phyloP scores from a whole-genome alignment of 1,139 yeast species.

The Scheffersomyces illinoinensis region DNA sequence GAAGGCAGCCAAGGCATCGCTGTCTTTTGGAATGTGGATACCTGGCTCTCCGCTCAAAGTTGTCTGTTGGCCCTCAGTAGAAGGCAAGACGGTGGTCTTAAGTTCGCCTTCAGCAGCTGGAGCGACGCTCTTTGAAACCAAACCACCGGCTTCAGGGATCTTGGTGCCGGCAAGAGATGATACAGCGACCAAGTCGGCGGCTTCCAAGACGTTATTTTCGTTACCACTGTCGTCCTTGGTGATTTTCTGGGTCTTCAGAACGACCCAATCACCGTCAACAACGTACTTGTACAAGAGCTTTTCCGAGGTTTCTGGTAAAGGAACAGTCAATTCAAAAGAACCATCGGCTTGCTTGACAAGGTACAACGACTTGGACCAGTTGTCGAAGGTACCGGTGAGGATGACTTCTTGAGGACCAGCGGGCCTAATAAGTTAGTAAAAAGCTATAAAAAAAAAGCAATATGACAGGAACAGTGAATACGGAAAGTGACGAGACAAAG shows the following conservation, averaged over 20 bases:
- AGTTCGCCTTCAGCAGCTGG: conserved; percentile 45
- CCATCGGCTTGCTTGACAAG: conserved; percentile 63
- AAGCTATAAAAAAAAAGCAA: background rate
- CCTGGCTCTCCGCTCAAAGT: conserved; percentile 63
- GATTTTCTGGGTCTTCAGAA: conserved; percentile 45
- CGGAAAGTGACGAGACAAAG: background rate
- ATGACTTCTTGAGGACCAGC: conserved; percentile 70
- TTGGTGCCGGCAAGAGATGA: conserved; percentile 7
- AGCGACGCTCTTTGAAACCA: conserved; percentile 14
- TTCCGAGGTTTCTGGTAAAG: conserved; percentile 36
- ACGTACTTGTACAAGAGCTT: conserved; percentile 65
- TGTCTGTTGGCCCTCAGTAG: conserved; percentile 47
- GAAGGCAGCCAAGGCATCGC: conserved; percentile 42
- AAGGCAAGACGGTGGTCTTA: conserved; percentile 58
- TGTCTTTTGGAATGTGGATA: conserved; percentile 39
- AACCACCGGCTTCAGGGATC: conserved; percentile 50
- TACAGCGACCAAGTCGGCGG: conserved; percentile 31
- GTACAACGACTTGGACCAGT: conserved; percentile 64
- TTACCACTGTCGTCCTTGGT: conserved; percentile 55
- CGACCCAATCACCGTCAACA: conserved; percentile 72
- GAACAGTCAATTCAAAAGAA: conserved; percentile 59
- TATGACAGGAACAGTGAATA: background rate
- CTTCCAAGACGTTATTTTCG: conserved; percentile 58
- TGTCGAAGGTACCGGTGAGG: conserved; percentile 77
- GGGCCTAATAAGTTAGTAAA: conserved; percentile 51